Evolutionary conservation across 169 alveolate species (phyloP), one percentile per base, ranked within the genome.

Genomic region (Cryptosporidium sp.): DNA sequence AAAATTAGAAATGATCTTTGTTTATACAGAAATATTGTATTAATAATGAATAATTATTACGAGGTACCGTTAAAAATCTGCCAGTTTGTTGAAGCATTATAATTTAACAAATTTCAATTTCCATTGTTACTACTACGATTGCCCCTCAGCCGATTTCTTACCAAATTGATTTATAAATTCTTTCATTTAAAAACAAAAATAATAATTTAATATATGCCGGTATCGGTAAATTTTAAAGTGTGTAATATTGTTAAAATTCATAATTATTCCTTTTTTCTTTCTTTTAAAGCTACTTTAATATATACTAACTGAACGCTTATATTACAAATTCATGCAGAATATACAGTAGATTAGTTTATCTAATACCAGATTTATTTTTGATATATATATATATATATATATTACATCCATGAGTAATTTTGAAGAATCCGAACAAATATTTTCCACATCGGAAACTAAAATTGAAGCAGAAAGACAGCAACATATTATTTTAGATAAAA

Each of bases 381-480:
- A 56, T 42, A 42, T 9, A 42, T 0, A 42, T 31, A 56, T 42
- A 42, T 9, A 42, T 0, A 42, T 31, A 31, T 0, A 31, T 39
- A 6, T 18, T 18, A n/a, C 8, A 23, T 23, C 31, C 7, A 56
- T 56, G 67, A 56, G 12, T 26, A 56, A 56, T 56, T 5, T 26
- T 56, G 67, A 26, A 26, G 35, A 56, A 26, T n/a, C 67, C 6
- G 67, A n/a, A 3, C 37, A 26, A 7, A 9, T 4, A 1, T 10
- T 37, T 10, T 6, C 67, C 12, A 23, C 29, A 26, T 2, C 12
- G 35, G 18, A 26, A 4, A n/a, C 35, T 9, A n/a, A 56, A 70
- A 6, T 48, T 14, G 89, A 80, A 29, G 53, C 39, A n/a, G 65
- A 37, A 18, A 61, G 75, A 67, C 89, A 65, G 31, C 75, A 80